A percentile compares a stretch with the other conserved stretches of the same genome.
Evolutionary conservation across 2,329 filamentous ascomycete genomes (phyloP).

Genomic region (Phaeosphaeriaceae sp.): DNA sequence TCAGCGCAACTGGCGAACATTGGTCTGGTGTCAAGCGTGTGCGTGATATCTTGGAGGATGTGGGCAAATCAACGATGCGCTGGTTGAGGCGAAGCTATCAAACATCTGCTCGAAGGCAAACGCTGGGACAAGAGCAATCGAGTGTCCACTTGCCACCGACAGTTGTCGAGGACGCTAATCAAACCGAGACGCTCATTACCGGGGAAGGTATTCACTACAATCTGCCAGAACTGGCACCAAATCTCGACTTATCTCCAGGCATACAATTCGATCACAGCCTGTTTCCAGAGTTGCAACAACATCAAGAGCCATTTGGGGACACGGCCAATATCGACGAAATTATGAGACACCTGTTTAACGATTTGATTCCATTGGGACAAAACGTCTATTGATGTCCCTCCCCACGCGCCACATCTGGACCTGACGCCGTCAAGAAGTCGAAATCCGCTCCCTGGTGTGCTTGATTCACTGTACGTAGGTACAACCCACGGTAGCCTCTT

Average conservation of each 20-base stretch:
- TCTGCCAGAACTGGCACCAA: too few relatives aligned
- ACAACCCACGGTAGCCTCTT: slow-evolving; percentile 66
- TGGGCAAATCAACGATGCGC: slow-evolving; percentile 21
- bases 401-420: slow-evolving; percentile 4
- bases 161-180: too few relatives aligned
- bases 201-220: too few relatives aligned
- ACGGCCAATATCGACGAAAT: too few relatives aligned
- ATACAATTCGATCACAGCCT: too few relatives aligned
- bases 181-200: too few relatives aligned
- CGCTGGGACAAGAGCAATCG: too few relatives aligned
- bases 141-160: too few relatives aligned
- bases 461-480: slow-evolving; percentile 66
- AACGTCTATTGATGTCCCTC: background rate
- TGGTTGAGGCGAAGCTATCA: slow-evolving; percentile 2
- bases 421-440: slow-evolving; percentile 60
- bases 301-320: too few relatives aligned
- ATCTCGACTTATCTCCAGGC: too few relatives aligned
- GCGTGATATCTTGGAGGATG: slow-evolving; percentile 54
- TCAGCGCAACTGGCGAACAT: slow-evolving; percentile 61
- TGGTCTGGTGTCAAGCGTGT: slow-evolving; percentile 60
- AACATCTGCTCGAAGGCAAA: background rate
- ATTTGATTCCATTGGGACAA: background rate
- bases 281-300: too few relatives aligned
- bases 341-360: background rate
- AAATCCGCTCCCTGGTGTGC: slow-evolving; percentile 66